Base-by-base conservation (phyloP, 2,329 filamentous ascomycete genomes). In the Sporothrix brunneoviolacea region DNA sequence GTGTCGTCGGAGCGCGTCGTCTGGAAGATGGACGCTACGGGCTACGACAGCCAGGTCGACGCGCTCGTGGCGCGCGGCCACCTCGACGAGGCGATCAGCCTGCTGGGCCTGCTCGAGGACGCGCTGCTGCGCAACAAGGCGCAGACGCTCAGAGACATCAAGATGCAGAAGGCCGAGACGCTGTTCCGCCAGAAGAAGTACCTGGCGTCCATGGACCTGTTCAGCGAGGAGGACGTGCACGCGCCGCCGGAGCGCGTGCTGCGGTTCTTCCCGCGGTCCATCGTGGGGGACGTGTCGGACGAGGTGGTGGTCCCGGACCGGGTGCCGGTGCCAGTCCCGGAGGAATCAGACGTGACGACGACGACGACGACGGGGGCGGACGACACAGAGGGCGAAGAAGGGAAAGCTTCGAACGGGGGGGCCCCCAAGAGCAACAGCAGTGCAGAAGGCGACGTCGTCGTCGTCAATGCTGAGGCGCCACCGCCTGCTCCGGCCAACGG, bases 21-120 rank as follows among this genome's bases (percentile, higher is more conserved):
- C 33, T 98, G 93, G 93, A 86, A 93, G 59, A 97, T 98, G 93
- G 88, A 84, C 56, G 87, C 91, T 4, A 82, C 91, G 33, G 86
- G 91, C 57, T 98, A 98, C 62, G 88, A 95, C 64, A 82, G 83
- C 2, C 93, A 98, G 63, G 82, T 97, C 19, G 80, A 90, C 53
- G 82, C 93, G 57, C 75, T 98, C 22, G 82, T 95, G 1, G 77
- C 83, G 18, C 80, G 78, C 53, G 81, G 77, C 9, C 79, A 81
- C 54, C 88, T 91, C 49, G 91, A 98, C 60, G 94, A 98, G 68
- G 91, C 91, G 0, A 86, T 97, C 55, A 96, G 90, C 61, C 72
- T 98, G 8, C 72, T 97, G 7, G 77, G 79, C 43, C 90, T 96
- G 82, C 78, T 98, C 0, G 93, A 98, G 68, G 91, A 95, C 66